Conservation (phyloP, 352 stramenopile species). For the Halophytophthora batemanensis region DNA sequence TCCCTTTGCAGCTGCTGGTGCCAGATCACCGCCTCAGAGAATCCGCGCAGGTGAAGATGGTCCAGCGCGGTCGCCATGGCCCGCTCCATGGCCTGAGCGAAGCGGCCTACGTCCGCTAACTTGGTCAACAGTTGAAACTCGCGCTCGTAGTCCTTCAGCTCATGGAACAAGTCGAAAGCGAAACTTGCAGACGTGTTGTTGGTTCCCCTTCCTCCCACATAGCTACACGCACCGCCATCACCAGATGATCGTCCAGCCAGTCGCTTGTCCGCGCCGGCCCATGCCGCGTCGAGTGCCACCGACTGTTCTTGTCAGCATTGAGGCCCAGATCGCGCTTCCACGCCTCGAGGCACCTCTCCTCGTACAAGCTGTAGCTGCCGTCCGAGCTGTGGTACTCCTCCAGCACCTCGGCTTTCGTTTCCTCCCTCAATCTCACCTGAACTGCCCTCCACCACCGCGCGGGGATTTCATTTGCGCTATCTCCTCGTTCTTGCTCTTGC, state of each 20-base stretch:
- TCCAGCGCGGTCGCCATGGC: constrained; percentile 1
- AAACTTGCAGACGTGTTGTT: background rate
- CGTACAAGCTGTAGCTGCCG: too few species aligned
- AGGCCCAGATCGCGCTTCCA: too few species aligned
- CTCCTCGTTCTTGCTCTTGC: too few species aligned
- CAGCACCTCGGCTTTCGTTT: too few species aligned
- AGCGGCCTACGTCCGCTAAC: constrained; percentile 6
- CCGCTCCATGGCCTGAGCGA: constrained; percentile 4
- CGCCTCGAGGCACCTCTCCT: too few species aligned
- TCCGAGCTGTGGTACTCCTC: too few species aligned
- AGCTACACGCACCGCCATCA: too few species aligned
- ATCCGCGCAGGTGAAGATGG: background rate
- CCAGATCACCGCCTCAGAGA: background rate
- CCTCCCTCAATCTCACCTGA: too few species aligned
- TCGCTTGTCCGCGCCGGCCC: background rate
- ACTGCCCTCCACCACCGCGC: too few species aligned
- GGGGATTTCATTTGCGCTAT: too few species aligned
- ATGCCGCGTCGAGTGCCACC: constrained; percentile 1
- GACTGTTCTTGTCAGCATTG: too few species aligned
- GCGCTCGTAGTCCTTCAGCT: constrained; percentile 4
- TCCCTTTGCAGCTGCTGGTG: background rate
- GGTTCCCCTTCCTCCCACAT: background rate
- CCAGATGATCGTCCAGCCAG: background rate
- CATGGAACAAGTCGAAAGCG: background rate
- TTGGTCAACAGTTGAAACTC: constrained; percentile 11